Percentiles rank a stretch among this genome's conserved stretches.
Evolutionary conservation across 2,329 filamentous ascomycete genomes (phyloP).

Genomic region (Canariomyces notabilis): DNA sequence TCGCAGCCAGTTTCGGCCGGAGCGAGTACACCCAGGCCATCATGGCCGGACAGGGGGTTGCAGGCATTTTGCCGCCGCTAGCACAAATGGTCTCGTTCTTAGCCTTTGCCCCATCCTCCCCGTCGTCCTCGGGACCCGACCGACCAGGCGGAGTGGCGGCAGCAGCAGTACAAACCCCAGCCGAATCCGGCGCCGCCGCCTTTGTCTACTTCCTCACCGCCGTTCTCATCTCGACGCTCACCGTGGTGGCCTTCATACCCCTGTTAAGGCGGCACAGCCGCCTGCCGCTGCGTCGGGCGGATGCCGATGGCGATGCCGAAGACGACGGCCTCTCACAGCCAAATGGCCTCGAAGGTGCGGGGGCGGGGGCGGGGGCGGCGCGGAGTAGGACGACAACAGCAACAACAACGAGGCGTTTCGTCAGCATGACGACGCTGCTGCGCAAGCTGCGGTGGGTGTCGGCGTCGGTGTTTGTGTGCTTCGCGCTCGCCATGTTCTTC

Average conservation of each 20-base stretch:
- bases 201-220: conserved; percentile 91
- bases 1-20: conserved; percentile 76
- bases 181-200: conserved; percentile 59
- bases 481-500: conserved; percentile 86
- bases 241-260: conserved; percentile 69
- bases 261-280: conserved; percentile 59
- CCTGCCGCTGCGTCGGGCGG: too few relatives aligned
- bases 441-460: conserved; percentile 75
- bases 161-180: conserved; percentile 17
- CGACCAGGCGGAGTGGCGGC: conserved; percentile 11
- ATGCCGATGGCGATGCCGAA: too few relatives aligned
- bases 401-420: conserved; percentile 44
- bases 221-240: conserved; percentile 64
- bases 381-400: too few relatives aligned
- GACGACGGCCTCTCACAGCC: too few relatives aligned
- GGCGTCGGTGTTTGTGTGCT: conserved; percentile 72
- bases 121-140: conserved; percentile 3
- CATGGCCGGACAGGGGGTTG: conserved; percentile 90
- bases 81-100: conserved; percentile 84
- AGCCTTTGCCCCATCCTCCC: conserved; percentile 42
- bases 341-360: too few relatives aligned
- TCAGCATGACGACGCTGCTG: conserved; percentile 60
- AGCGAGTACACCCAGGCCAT: conserved; percentile 92
- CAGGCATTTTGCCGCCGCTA: conserved; percentile 82
- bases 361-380: too few relatives aligned